Conservation (phyloP, 108 stramenopile species). For the Mediolabrus comicus region DNA sequence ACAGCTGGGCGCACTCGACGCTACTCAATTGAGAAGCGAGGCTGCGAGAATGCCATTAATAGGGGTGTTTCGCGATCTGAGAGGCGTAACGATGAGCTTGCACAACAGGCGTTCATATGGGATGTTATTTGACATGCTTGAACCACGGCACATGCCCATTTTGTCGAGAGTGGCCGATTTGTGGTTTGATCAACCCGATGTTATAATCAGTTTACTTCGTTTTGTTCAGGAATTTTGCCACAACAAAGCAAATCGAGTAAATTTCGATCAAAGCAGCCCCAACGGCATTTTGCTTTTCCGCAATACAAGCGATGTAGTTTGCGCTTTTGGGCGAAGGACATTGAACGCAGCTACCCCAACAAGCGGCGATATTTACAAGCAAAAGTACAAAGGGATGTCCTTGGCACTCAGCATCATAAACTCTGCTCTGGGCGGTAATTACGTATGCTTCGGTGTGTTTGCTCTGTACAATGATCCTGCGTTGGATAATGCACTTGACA, state of each 20-base stretch:
- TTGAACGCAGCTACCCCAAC: conserved; percentile 56
- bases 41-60: conserved; percentile 77
- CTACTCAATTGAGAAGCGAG: conserved; percentile 69
- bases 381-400: conserved; percentile 92
- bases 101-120: conserved; percentile 94
- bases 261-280: conserved; percentile 95
- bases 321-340: conserved; percentile 84
- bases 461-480: conserved; percentile 94
- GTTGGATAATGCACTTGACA: conserved; percentile 88
- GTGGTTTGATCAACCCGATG: conserved; percentile 94
- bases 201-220: conserved; percentile 91
- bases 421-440: conserved; percentile 94
- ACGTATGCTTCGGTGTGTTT: conserved; percentile 98
- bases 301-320: conserved; percentile 89
- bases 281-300: conserved; percentile 99
- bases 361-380: conserved; percentile 83
- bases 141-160: conserved; percentile 87
- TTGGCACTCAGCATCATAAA: conserved; percentile 87
- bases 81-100: conserved; percentile 89
- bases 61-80: conserved; percentile 93
- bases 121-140: conserved; percentile 90
- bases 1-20: conserved; percentile 66
- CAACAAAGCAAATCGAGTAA: conserved; percentile 97
- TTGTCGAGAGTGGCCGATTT: conserved; percentile 87
- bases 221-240: conserved; percentile 96